Conservation (phyloP, 2,329 filamentous ascomycete genomes). For the Colletotrichum orbiculare region DNA sequence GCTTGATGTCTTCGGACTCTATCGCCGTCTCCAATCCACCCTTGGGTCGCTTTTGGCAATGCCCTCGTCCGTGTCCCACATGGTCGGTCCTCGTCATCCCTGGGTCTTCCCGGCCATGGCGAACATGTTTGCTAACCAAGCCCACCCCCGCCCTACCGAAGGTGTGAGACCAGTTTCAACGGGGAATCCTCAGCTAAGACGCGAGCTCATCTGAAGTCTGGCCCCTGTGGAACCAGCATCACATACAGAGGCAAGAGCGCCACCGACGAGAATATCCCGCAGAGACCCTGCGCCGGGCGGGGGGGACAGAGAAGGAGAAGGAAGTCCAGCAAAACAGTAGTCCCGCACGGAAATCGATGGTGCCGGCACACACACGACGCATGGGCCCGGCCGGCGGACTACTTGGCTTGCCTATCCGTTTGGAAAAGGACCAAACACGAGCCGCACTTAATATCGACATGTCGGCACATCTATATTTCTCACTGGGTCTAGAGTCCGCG, state of each 20-base stretch:
- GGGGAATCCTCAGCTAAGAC: slow-evolving; percentile 13
- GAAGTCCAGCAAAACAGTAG: slow-evolving; percentile 18
- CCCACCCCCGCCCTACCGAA: slow-evolving; percentile 16
- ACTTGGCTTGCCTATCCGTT: slow-evolving; percentile 12
- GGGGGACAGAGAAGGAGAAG: no score
- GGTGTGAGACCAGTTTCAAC: slow-evolving; percentile 30
- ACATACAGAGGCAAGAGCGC: slow-evolving; percentile 24
- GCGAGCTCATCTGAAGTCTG: slow-evolving; percentile 31
- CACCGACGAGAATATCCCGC: not conserved
- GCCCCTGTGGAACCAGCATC: slow-evolving; percentile 25
- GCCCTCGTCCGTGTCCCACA: not conserved
- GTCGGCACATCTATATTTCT: slow-evolving; percentile 1
- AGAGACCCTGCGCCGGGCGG: not conserved
- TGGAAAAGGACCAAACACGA: slow-evolving; percentile 15
- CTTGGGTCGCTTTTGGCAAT: not conserved
- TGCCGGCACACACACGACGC: slow-evolving; percentile 16
- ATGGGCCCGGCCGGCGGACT: slow-evolving; percentile 2
- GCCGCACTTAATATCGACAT: slow-evolving; percentile 27
- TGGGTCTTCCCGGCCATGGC: not conserved
- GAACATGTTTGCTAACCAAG: slow-evolving; percentile 31
- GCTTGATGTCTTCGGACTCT: not conserved
- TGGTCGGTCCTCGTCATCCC: not conserved
- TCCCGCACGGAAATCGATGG: slow-evolving; percentile 26
- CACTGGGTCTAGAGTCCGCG: no score
- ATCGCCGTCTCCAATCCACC: slow-evolving; percentile 5